Evolutionary conservation across 192 early-diverging fungal species (phyloP).

Genomic region (Dissophora ornata): DNA sequence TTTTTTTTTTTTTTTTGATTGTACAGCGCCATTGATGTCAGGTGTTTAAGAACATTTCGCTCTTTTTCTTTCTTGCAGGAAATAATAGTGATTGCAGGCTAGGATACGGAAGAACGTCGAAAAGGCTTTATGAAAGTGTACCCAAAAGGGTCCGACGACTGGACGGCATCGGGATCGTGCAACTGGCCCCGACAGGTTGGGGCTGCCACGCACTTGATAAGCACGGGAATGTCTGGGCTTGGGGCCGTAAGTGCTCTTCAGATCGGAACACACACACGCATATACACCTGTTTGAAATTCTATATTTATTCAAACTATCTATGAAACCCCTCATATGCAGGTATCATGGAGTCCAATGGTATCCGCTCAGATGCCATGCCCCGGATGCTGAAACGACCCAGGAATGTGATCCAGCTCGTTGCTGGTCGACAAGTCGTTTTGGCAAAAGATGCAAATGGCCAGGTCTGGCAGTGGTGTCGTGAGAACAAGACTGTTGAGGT

Average conservation of each 20-base stretch:
- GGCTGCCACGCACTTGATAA: constrained; percentile 44
- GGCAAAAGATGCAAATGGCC: constrained; percentile 26
- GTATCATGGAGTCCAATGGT: constrained; percentile 41
- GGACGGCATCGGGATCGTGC: constrained; percentile 38
- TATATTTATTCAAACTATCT: too few species aligned
- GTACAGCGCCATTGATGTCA: background rate
- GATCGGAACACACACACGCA: too few species aligned
- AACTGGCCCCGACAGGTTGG: constrained; percentile 41
- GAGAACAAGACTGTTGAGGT: constrained; percentile 35
- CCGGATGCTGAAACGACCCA: constrained; percentile 34
- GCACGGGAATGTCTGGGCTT: constrained; percentile 45
- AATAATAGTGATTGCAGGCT: constrained; percentile 33
- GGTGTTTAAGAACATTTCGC: too few species aligned
- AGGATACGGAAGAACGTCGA: constrained; percentile 37
- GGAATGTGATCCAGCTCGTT: constrained; percentile 20
- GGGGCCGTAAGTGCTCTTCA: constrained; percentile 40
- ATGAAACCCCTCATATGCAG: too few species aligned
- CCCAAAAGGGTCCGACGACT: constrained; percentile 38
- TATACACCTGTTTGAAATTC: too few species aligned
- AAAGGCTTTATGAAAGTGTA: constrained; percentile 42
- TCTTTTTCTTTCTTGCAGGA: too few species aligned
- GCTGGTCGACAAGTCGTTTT: constrained; percentile 42
- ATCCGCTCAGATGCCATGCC: constrained; percentile 33
- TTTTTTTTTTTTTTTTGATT: constrained; percentile 3
- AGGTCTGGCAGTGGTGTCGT: constrained; percentile 52